These are phyloP conservation scores for Xylariales sp. DNA, from an alignment of 2,329 filamentous ascomycete species.

Conservation along the genomic window DNA sequence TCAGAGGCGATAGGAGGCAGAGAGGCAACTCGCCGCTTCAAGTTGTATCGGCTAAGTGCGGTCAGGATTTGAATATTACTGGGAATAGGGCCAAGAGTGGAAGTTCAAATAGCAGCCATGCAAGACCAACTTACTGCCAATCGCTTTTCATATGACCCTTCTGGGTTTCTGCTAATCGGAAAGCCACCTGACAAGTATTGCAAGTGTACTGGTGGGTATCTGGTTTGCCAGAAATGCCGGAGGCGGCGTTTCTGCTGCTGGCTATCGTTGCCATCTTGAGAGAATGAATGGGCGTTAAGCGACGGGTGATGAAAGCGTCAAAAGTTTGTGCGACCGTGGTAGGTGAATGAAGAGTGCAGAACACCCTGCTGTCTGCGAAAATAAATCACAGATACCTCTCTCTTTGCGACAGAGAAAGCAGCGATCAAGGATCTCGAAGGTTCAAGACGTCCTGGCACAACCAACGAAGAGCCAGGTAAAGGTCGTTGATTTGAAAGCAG, in stretches of 20 bases:
- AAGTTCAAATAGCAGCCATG: conserved; percentile 4
- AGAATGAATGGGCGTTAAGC: no score
- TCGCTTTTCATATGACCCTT: conserved; percentile 96
- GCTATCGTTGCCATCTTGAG: conserved; percentile 46
- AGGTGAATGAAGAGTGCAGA: no score
- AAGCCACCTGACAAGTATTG: conserved; percentile 97
- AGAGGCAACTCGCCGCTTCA: conserved; percentile 89
- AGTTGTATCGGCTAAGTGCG: conserved; percentile 81
- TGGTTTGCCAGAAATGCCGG: conserved; percentile 18
- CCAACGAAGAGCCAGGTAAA: no score
- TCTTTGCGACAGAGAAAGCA: no score
- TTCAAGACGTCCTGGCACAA: no score
- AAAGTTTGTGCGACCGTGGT: no score
- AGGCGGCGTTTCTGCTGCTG: conserved; percentile 26
- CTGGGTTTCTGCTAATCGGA: conserved; percentile 89
- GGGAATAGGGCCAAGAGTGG: not conserved
- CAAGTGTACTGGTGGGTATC: conserved; percentile 86
- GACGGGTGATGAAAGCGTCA: no score
- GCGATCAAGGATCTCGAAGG: no score
- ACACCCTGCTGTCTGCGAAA: no score
- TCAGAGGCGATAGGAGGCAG: conserved; percentile 89
- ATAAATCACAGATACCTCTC: no score
- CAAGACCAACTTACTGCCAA: conserved; percentile 76
- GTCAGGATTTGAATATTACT: no score
- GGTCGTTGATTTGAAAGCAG: no score